Conservation (phyloP, 2,329 filamentous ascomycete genomes). For the Teratosphaeria nubilosa region DNA sequence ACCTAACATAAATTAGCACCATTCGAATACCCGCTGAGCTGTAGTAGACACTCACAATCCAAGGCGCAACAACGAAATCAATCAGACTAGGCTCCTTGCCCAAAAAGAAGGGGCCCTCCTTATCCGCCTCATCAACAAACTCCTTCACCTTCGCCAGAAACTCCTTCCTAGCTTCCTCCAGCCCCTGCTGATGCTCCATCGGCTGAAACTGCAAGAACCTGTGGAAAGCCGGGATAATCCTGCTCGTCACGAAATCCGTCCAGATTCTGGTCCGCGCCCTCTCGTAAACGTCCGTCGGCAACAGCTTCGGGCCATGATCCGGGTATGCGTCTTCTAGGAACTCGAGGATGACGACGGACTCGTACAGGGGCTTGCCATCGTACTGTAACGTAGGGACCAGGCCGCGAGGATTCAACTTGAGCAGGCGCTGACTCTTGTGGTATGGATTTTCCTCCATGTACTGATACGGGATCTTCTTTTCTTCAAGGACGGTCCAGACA, state of each 20-base stretch:
- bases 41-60: slow-evolving; percentile 42
- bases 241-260: slow-evolving; percentile 60
- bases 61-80: slow-evolving; percentile 62
- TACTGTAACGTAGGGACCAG: slow-evolving; percentile 60
- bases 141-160: slow-evolving; percentile 50
- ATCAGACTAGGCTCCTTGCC: slow-evolving; percentile 55
- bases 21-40: neutral
- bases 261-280: slow-evolving; percentile 58
- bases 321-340: slow-evolving; percentile 64
- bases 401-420: slow-evolving; percentile 64
- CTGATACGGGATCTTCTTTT: slow-evolving; percentile 64
- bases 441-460: slow-evolving; percentile 57
- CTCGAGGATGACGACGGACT: slow-evolving; percentile 63
- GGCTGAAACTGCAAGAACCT: slow-evolving; percentile 44
- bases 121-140: slow-evolving; percentile 53
- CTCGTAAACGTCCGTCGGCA: slow-evolving; percentile 54
- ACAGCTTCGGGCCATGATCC: slow-evolving; percentile 39
- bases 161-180: slow-evolving; percentile 45
- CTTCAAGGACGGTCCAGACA: slow-evolving; percentile 61
- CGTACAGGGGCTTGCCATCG: slow-evolving; percentile 53
- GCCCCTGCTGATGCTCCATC: slow-evolving; percentile 27
- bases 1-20: slow-evolving; percentile 9
- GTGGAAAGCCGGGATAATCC: slow-evolving; percentile 62
- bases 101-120: slow-evolving; percentile 56
- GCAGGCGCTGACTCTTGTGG: slow-evolving; percentile 57